Base-by-base conservation (phyloP, 2,329 filamentous ascomycete species). In the Exophiala phaeomuriformis region DNA sequence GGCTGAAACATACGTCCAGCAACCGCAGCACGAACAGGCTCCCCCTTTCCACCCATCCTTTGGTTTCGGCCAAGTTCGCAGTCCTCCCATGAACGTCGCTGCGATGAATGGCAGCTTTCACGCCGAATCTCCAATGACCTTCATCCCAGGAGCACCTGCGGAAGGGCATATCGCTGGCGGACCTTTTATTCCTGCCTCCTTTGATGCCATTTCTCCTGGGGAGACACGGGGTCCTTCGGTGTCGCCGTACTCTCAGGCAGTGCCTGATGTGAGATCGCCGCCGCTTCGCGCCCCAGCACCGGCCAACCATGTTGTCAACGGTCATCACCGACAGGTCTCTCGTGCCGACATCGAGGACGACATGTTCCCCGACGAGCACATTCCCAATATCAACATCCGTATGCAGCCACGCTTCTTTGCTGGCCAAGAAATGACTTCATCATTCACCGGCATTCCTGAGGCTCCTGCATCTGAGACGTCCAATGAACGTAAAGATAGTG, bases 341-440 rank as follows among this genome's bases (percentile, higher is more conserved):
- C 54, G 59, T 9, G 41, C 42, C 7, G 57, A 59, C 28, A 59
- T 56, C 27, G 60, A 61, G 41, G 61, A 62, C 30, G 58, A 60
- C 46, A 47, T 57, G 3, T 63, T 63, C 45, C 61, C 61, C 4
- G 61, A 63, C 30, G 61, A 63, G 36, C 47, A 56, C 9, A 61
- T 63, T 39, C 49, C 58, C n/a, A 55, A 56, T 40, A 53, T 63
- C 51, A 58, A 62, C 35, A 60, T 63, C 33, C 58, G 59, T 12
- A 61, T 61, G 54, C 58, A 57, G 44, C 60, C 57, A 33, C 58
- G 44, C 46, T 32, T 44, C 8, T 47, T 40, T 43, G 42, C 33
- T 35, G 46, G 49, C 19, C 40, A 47, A 42, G 50, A 53, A 53
- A 42, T 41, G 45, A 4, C 27, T 48, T 30, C 33, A 47, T 44